A percentile compares a stretch with the other conserved stretches of the same genome.
These are phyloP conservation scores for Trichothecium roseum DNA, from an alignment of 2,329 filamentous ascomycete genomes.

Conservation along the genomic window DNA sequence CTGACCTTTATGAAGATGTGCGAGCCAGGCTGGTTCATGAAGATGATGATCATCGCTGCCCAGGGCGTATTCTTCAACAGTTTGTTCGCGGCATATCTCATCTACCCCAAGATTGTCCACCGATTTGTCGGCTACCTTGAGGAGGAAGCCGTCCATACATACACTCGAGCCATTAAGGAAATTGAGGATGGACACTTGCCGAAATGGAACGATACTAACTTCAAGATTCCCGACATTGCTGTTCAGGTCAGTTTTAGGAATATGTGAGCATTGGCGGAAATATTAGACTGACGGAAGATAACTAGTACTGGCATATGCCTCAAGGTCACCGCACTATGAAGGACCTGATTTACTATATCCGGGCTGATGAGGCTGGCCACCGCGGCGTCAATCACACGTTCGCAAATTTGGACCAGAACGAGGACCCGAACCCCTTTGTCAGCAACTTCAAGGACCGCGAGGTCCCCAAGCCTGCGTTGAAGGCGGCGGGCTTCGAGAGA, in stretches of 20 bases:
- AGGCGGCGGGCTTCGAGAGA: conserved; percentile 71
- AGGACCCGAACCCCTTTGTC: conserved; percentile 88
- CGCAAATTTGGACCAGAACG: conserved; percentile 72
- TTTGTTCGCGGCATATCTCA: conserved; percentile 79
- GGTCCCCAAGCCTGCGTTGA: conserved; percentile 54
- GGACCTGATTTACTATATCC: conserved; percentile 78
- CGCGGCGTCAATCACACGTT: conserved; percentile 94
- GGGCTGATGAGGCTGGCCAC: conserved; percentile 82
- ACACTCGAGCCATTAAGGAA: conserved; percentile 80
- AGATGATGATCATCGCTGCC: conserved; percentile 78
- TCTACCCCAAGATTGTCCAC: conserved; percentile 81
- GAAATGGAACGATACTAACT: conserved; percentile 60
- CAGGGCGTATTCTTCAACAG: conserved; percentile 97
- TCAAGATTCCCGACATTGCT: conserved; percentile 79
- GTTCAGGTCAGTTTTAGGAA: conserved; percentile 35
- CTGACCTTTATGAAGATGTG: conserved; percentile 89
- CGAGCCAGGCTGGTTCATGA: conserved; percentile 70
- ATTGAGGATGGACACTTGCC: conserved; percentile 77
- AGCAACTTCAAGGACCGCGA: conserved; percentile 65
- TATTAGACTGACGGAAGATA: conserved; percentile 1
- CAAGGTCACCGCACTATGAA: conserved; percentile 73
- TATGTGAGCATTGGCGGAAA: neutral
- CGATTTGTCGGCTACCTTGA: conserved; percentile 96
- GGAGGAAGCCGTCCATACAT: conserved; percentile 93
- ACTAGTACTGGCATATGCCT: conserved; percentile 83